These are phyloP conservation scores for Penicillium manginii DNA, from an alignment of 495 filamentous ascomycete species.

Conservation along the genomic window DNA sequence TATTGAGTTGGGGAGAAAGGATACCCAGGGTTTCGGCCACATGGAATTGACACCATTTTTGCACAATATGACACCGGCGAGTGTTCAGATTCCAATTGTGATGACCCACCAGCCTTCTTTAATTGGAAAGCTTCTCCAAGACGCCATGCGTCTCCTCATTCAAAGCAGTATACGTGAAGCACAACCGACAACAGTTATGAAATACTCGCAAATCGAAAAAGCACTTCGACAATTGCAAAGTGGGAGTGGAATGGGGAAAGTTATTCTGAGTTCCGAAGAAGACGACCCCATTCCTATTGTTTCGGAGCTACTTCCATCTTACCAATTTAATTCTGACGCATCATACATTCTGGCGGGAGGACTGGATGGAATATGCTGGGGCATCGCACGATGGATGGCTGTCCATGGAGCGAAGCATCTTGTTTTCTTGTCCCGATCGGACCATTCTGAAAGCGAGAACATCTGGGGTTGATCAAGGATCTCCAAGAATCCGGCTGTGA, in stretches of 20 bases:
- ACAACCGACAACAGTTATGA: background rate
- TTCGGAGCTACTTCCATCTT: background rate
- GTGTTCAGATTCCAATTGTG: too few species aligned
- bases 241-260: background rate
- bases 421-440: conserved; percentile 13
- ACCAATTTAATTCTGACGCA: background rate
- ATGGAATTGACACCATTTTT: too few species aligned
- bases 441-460: background rate
- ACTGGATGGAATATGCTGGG: conserved; percentile 15
- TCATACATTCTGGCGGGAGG: conserved; percentile 19
- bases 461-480: background rate
- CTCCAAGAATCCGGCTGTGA: background rate
- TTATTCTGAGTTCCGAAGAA: background rate
- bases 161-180: background rate
- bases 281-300: background rate
- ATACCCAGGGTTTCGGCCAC: too few species aligned
- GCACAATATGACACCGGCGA: too few species aligned
- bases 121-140: too few species aligned
- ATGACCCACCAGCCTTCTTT: too few species aligned
- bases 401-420: conserved; percentile 10
- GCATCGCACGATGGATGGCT: conserved; percentile 6
- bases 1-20: conserved; percentile 25
- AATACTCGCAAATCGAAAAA: background rate
- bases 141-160: too few species aligned
- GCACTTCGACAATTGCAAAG: background rate